A percentile compares a stretch with the other conserved stretches of the same genome.
These are phyloP conservation scores for Aphelidium insulamus DNA, from an alignment of 371 early-diverging fungal genomes.

Conservation along the genomic window DNA sequence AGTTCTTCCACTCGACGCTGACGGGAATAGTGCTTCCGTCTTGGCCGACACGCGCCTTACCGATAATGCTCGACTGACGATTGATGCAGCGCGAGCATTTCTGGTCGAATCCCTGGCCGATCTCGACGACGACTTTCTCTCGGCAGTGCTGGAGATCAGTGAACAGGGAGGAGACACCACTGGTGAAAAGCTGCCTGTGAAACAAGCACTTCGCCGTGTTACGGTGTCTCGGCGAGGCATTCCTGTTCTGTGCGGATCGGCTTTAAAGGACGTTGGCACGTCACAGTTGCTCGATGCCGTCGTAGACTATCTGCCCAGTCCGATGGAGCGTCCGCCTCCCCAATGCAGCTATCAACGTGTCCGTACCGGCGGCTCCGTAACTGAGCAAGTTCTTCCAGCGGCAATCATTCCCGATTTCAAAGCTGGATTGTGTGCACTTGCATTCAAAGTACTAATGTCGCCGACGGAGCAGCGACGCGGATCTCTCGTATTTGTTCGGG, in stretches of 20 bases:
- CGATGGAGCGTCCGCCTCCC: slow-evolving; percentile 38
- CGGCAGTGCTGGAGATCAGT: too few relatives aligned
- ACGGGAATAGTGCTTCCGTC: slow-evolving; percentile 22
- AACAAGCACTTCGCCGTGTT: slow-evolving; percentile 39
- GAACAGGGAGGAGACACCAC: too few relatives aligned
- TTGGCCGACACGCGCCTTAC: slow-evolving; percentile 11
- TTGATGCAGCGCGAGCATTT: slow-evolving; percentile 17
- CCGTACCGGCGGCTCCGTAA: neutral
- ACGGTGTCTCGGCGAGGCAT: slow-evolving; percentile 40
- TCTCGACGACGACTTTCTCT: slow-evolving; percentile 57
- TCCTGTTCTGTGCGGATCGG: slow-evolving; percentile 74
- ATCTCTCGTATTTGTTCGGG: slow-evolving; percentile 74
- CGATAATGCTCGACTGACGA: slow-evolving; percentile 1
- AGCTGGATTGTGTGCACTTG: slow-evolving; percentile 52
- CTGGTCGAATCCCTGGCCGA: slow-evolving; percentile 69
- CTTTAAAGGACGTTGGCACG: slow-evolving; percentile 75
- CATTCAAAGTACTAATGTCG: slow-evolving; percentile 80
- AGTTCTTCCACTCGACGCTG: slow-evolving; percentile 31
- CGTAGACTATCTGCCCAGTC: slow-evolving; percentile 65
- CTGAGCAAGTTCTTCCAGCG: neutral
- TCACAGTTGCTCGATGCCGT: slow-evolving; percentile 80
- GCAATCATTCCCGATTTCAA: slow-evolving; percentile 9
- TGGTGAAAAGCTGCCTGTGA: too few relatives aligned
- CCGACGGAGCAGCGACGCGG: slow-evolving; percentile 63
- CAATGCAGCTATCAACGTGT: neutral